Evolutionary conservation across 805 yeast species (phyloP), one percentile per base, ranked within the genome.

Genomic region (Cyberlindnera nakhonratchasimensis): DNA sequence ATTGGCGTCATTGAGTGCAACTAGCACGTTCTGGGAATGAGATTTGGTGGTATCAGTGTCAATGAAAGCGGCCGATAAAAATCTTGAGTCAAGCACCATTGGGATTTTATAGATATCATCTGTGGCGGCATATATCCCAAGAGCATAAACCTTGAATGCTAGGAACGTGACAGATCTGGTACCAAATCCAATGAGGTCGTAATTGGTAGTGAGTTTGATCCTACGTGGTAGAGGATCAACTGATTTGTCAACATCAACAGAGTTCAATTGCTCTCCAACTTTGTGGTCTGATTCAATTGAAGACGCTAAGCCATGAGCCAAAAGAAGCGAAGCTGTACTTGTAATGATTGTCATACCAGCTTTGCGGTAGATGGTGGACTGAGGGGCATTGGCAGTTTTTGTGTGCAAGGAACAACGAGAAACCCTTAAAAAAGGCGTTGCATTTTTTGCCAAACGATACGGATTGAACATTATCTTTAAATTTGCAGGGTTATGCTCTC

Each of bases 161-260:
- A 90, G 53, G 56, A 93, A 86, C 0, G 97, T 86, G 16, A 91
- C 96, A 0, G 84, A 67, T 57, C 98, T 72, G 2, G 80, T 76
- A 1, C 99, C 98, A 43, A 77, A 73, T 0, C 96, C 98, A 3
- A 93, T 54, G 24, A 90, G 61, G 18, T 74, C 66, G 58, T 71
- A 85, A 3, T 66, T 58, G 0, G 68, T 55, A 3, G 58, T 43
- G 6, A 72, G 50, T 2, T 57, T 55, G 4, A 59, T 40, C 0
- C 40, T 46, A 0, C 49, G 52, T 6, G 65, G 64, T 2, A 55
- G 40, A 11, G 80, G 75, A 34, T 69, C 67, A n/a, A 79, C 69
- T 1, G 71, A 61, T 3, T 69, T 63, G 51, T 78, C 81, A 3
- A 79, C 78, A 17, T 53, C 50, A n/a, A 77, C 67, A 2, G 67